Percentiles rank a stretch among this genome's conserved stretches.
These are phyloP conservation scores for Hypsizygus marmoreus DNA, from an alignment of 768 basidiomycete species.

Conservation along the genomic window DNA sequence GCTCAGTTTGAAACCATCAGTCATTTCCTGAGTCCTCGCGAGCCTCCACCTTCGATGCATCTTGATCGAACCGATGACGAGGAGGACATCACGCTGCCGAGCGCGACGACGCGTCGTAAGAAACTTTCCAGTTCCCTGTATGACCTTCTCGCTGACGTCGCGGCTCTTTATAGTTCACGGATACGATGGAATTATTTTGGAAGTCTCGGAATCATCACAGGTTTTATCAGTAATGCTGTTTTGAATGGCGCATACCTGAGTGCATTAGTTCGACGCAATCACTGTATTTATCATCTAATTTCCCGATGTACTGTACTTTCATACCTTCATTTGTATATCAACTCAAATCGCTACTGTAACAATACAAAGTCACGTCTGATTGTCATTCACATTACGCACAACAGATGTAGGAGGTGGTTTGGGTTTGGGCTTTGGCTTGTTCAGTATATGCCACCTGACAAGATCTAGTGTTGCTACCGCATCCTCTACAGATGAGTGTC, in stretches of 20 bases:
- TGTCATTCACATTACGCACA: not conserved
- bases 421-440: conserved; percentile 44
- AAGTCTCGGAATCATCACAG: conserved; percentile 77
- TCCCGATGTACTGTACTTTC: conserved; percentile 2
- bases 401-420: conserved; percentile 4
- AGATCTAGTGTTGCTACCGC: conserved; percentile 87
- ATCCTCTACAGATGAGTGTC: conserved; percentile 92
- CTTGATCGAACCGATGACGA: conserved; percentile 81
- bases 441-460: conserved; percentile 78
- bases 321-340: not conserved
- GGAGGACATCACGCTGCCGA: conserved; percentile 66
- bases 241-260: conserved; percentile 29
- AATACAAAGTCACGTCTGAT: too few species aligned
- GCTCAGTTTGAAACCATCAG: conserved; percentile 74
- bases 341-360: not conserved
- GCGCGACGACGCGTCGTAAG: conserved; percentile 67
- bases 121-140: conserved; percentile 11
- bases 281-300: conserved; percentile 2
- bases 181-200: conserved; percentile 80
- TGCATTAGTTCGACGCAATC: too few species aligned
- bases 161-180: conserved; percentile 61
- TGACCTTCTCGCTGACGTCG: too few species aligned
- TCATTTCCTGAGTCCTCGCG: conserved; percentile 75
- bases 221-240: conserved; percentile 75
- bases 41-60: conserved; percentile 77